Base-by-base conservation (phyloP, 768 basidiomycete species). In the Flagelloscypha sp. region DNA sequence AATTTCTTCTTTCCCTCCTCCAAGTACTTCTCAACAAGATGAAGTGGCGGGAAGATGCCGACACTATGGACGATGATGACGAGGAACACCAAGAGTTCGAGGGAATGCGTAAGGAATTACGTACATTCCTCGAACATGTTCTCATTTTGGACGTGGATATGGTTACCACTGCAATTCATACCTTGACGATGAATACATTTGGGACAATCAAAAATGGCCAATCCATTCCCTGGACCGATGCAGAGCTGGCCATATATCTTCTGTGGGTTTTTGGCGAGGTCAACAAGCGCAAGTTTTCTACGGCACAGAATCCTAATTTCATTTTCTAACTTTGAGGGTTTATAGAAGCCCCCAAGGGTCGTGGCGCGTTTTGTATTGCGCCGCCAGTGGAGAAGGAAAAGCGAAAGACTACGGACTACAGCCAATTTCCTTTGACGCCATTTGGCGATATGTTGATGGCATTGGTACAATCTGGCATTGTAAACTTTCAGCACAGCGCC, bases 211-310 rank as follows among this genome's bases (percentile, higher is more conserved):
- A 70, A 33, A 79, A 62, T 40, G 76, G 84, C 0, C 56, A 72
- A 0, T 53, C 66, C 12, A 57, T 95, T 23, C 73, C 84, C 41
- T 98, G 95, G 95, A 79, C 89, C 47, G 83, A 93, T 44, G 88
- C 85, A 3, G 95, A 99, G 56, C 70, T 98, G 13, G 90, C 87
- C 1, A 65, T 94, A n/a, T 90, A 90, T 55, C 69, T 98, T 17
- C 79, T 97, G 7, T 97, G 79, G 52, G 84, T 94, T 22, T 98
- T 87, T 48, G 94, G 94, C 27, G 92, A 95, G 55, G 76, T 94
- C 46, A 79, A 77, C 56, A 94, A 89, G 66, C 76, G 93, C 90
- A 39, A 34, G 80, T 52, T 13, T 32, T 25, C 25, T 19, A 6
- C 27, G 16, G 33, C 31, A 4, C 18, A 15, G 8, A 17, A 19